These are phyloP conservation scores for Trichoderma sp. DNA, from an alignment of 2,329 filamentous ascomycete species.

Conservation along the genomic window DNA sequence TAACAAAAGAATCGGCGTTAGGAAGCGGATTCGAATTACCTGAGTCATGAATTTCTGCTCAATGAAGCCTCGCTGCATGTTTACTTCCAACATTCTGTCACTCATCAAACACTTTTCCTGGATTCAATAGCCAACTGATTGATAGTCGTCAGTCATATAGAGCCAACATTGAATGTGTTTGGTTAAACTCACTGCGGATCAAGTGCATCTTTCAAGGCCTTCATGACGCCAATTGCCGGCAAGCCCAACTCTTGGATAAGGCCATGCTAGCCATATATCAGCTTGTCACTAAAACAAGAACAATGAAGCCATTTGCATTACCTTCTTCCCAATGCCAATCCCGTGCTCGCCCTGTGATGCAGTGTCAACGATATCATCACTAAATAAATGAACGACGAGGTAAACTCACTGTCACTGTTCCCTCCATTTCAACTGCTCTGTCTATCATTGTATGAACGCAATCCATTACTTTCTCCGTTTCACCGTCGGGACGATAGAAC, in stretches of 20 bases:
- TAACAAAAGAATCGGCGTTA: background rate
- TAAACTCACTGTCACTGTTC: conserved; percentile 66
- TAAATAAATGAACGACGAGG: background rate
- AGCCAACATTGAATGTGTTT: background rate
- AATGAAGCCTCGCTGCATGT: background rate
- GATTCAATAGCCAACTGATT: conserved; percentile 66
- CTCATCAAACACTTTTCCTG: conserved; percentile 68
- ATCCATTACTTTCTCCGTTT: conserved; percentile 58
- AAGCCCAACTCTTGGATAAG: conserved; percentile 66
- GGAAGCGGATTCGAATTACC: too few species aligned
- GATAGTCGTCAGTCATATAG: background rate
- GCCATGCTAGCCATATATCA: conserved; percentile 42
- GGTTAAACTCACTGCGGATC: conserved; percentile 53
- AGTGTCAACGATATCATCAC: background rate
- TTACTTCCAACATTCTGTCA: background rate
- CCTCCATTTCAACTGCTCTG: conserved; percentile 70
- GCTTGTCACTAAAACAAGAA: background rate
- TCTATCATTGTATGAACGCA: conserved; percentile 72
- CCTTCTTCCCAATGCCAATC: conserved; percentile 70
- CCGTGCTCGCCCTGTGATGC: conserved; percentile 63
- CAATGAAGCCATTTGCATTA: conserved; percentile 51
- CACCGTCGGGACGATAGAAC: conserved; percentile 51
- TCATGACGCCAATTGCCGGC: conserved; percentile 69
- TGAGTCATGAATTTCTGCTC: background rate
- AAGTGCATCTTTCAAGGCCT: conserved; percentile 63